Evolutionary conservation across 768 basidiomycete genomes (phyloP).

Genomic region (Lepiota subincarnata): DNA sequence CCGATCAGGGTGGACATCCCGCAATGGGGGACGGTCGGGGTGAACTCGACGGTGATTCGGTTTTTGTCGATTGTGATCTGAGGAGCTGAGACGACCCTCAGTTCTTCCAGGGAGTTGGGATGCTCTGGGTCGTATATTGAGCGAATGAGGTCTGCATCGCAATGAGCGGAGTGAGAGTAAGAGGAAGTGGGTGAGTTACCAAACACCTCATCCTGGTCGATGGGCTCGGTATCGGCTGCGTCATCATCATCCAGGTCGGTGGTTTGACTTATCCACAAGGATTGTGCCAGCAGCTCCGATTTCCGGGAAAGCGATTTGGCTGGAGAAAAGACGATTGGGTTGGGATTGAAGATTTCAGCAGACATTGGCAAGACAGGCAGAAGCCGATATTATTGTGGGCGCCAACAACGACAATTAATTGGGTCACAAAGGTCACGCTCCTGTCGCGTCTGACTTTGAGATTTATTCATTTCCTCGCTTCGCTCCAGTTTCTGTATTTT

Average conservation of each 20-base stretch:
- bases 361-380: slow-evolving; percentile 33
- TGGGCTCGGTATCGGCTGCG: slow-evolving; percentile 57
- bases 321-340: slow-evolving; percentile 76
- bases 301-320: slow-evolving; percentile 43
- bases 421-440: slow-evolving; percentile 11
- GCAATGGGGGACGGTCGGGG: slow-evolving; percentile 96
- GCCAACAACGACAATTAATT: slow-evolving; percentile 7
- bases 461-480: slow-evolving; percentile 3
- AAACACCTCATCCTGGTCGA: slow-evolving; percentile 91
- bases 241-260: slow-evolving; percentile 45
- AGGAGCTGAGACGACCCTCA: slow-evolving; percentile 88
- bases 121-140: slow-evolving; percentile 96
- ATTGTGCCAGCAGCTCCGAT: slow-evolving; percentile 37
- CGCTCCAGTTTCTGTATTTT: neutral
- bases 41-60: slow-evolving; percentile 83
- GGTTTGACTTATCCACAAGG: slow-evolving; percentile 59
- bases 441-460: slow-evolving; percentile 3
- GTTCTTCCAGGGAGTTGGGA: slow-evolving; percentile 88
- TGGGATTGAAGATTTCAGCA: slow-evolving; percentile 77
- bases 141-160: slow-evolving; percentile 72
- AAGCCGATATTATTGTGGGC: slow-evolving; percentile 2
- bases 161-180: slow-evolving; percentile 2
- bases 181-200: slow-evolving; percentile 42
- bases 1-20: slow-evolving; percentile 97
- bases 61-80: slow-evolving; percentile 67